These are phyloP conservation scores for Tolypocladium tropicale DNA, from an alignment of 2,329 filamentous ascomycete species.

Conservation along the genomic window DNA sequence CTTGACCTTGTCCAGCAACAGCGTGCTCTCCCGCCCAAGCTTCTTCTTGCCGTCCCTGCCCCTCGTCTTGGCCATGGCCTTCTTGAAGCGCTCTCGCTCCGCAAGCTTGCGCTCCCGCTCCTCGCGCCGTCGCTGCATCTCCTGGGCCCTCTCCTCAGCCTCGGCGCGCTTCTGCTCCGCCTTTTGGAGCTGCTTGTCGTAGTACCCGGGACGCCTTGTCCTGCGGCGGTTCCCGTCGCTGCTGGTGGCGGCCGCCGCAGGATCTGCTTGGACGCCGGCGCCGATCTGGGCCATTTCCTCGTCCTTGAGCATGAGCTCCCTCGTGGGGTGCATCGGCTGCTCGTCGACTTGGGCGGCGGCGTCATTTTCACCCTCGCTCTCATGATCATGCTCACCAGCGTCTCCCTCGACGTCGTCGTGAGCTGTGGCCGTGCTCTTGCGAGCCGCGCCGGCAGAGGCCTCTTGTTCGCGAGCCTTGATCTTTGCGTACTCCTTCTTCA, in stretches of 20 bases:
- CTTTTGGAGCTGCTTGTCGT: slow-evolving; percentile 50
- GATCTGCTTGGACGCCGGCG: slow-evolving; percentile 2
- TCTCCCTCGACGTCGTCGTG: slow-evolving; percentile 3
- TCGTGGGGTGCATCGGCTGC: slow-evolving; percentile 24
- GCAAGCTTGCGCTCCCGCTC: slow-evolving; percentile 57
- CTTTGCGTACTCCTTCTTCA: slow-evolving; percentile 88
- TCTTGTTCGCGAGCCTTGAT: slow-evolving; percentile 49
- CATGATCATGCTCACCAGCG: slow-evolving; percentile 1
- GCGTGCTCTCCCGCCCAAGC: slow-evolving; percentile 68
- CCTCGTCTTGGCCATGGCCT: slow-evolving; percentile 63
- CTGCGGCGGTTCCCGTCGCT: slow-evolving; percentile 23
- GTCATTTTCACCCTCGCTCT: slow-evolving; percentile 7
- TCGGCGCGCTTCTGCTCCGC: slow-evolving; percentile 31
- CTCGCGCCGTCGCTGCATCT: slow-evolving; percentile 38
- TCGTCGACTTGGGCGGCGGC: slow-evolving; percentile 8
- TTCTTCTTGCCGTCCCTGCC: slow-evolving; percentile 68
- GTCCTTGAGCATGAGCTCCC: slow-evolving; percentile 29
- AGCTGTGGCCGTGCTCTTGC: slow-evolving; percentile 6
- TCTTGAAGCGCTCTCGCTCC: slow-evolving; percentile 53
- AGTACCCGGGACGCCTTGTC: slow-evolving; percentile 42
- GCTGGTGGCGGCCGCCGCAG: slow-evolving; percentile 4
- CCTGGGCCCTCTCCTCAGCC: slow-evolving; percentile 30
- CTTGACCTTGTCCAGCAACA: slow-evolving; percentile 70
- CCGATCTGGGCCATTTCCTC: slow-evolving; percentile 24
- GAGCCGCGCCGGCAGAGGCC: slow-evolving; percentile 9